Evolutionary conservation across 306 rosid species (phyloP).

Genomic region (Gastrolobium bilobum): DNA sequence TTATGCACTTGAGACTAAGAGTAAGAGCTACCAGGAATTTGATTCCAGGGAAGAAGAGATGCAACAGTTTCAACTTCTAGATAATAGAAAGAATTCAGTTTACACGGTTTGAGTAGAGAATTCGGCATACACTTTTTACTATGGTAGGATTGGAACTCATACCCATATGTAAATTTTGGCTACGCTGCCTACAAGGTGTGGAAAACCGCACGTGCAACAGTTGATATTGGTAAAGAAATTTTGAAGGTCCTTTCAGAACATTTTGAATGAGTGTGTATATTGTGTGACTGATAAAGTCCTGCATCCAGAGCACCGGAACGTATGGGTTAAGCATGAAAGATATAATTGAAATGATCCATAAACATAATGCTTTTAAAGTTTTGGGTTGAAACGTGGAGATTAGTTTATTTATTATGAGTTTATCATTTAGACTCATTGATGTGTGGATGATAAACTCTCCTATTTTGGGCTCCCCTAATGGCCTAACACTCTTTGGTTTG

Average conservation of each 20-base stretch:
- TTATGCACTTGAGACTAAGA: no score
- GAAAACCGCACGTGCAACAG: conserved; percentile 68
- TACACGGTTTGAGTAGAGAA: conserved; percentile 17
- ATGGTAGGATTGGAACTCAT: conserved; percentile 65
- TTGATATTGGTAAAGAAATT: conserved; percentile 63
- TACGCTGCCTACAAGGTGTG: conserved; percentile 66
- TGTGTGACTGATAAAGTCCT: no score
- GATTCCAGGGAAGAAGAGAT: conserved; percentile 33
- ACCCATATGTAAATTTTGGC: conserved; percentile 70
- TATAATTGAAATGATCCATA: no score
- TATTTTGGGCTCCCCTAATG: no score
- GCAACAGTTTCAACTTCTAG: conserved; percentile 25
- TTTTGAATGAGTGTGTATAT: conserved; percentile 3
- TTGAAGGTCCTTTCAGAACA: conserved; percentile 67
- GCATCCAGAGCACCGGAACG: no score
- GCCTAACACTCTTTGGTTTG: no score
- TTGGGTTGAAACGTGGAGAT: no score
- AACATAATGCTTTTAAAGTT: no score
- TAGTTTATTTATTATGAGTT: no score
- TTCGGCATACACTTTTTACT: conserved; percentile 13
- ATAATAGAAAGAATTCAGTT: neutral
- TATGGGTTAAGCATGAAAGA: no score
- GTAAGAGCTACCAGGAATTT: neutral
- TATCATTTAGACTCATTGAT: no score
- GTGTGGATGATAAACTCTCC: no score